Conservation (phyloP, 495 filamentous ascomycete genomes). For the Pyronema domesticum region DNA sequence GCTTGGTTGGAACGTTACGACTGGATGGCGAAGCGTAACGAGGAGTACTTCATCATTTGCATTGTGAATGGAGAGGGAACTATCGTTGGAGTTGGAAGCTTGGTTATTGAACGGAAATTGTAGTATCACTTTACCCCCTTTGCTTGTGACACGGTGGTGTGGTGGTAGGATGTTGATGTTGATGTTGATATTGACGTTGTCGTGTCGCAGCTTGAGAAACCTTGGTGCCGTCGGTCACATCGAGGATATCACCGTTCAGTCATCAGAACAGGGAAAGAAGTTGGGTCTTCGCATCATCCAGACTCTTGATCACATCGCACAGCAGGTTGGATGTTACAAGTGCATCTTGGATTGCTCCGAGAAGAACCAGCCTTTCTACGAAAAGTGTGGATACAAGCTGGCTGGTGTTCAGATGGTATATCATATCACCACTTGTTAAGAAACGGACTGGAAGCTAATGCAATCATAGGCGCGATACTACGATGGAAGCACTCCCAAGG, state of each 20-base stretch:
- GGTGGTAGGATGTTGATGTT: not conserved
- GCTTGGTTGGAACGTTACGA: conserved; percentile 64
- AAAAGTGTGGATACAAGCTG: conserved; percentile 91
- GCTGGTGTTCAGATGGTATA: conserved; percentile 81
- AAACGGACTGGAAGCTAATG: not conserved
- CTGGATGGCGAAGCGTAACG: conserved; percentile 61
- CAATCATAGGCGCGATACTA: conserved; percentile 20
- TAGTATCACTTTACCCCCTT: conserved; percentile 14
- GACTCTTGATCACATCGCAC: conserved; percentile 51
- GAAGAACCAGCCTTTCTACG: conserved; percentile 90
- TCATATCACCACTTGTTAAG: not conserved
- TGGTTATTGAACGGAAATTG: conserved; percentile 80
- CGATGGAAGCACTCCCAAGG: conserved; percentile 6
- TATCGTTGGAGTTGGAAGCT: conserved; percentile 70
- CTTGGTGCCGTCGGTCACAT: conserved; percentile 80
- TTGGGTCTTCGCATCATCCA: conserved; percentile 83
- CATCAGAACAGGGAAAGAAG: conserved; percentile 93
- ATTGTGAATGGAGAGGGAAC: conserved; percentile 49
- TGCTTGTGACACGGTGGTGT: not conserved
- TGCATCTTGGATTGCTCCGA: conserved; percentile 61
- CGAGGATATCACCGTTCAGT: conserved; percentile 90
- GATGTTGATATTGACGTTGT: not conserved
- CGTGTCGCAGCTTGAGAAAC: conserved; percentile 42
- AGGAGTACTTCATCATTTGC: conserved; percentile 70
- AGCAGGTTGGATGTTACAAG: conserved; percentile 26